Base-by-base conservation (phyloP, 441 rosid genomes). In the Kokia cookei region DNA sequence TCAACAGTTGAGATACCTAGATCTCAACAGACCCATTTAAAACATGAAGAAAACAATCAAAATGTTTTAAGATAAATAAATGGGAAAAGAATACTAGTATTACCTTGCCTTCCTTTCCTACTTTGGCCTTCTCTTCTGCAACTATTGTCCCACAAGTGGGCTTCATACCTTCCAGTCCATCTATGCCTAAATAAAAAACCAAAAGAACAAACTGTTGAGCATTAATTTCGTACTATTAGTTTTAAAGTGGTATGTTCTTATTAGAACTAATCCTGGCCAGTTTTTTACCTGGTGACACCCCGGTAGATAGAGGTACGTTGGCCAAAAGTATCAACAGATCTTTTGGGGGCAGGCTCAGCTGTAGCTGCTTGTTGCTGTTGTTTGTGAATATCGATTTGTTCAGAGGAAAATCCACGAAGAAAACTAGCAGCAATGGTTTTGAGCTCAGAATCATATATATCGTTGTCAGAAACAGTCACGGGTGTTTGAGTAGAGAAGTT, bases 101-200 rank as follows among this genome's bases (percentile, higher is more conserved):
- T 79, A 94, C 99, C 99, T 93, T 94, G 99, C 79, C 99, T 90
- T 75, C 99, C 99, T 78, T 94, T 93, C 79, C 98, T 91, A 65
- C 94, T 91, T 72, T 94, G 98, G 45, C 98, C 97, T 86, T 93
- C 98, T 80, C 96, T 90, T 88, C 96, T 84, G 81, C 98, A 92
- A 73, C 97, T 94, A 76, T 94, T 93, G 76, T 94, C 99, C 99
- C 99, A 94, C 75, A 93, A 82, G 84, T 95, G 99, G 79, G 99
- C 99, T 78, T 95, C 99, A 67, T 90, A 94, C 82, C 99, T 90
- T 47, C 99, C 98, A 5, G 99, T 94, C 99, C 99, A 94, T 84
- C 99, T 86, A 87, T 94, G 99, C 76, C 99, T 94, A 74, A 65
- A 66, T 22, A 26, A 19, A 48, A n/a, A 58, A 22, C 43, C 12